Evolutionary conservation across 2,329 filamentous ascomycete species (phyloP).

Genomic region (Annulohypoxylon truncatum): DNA sequence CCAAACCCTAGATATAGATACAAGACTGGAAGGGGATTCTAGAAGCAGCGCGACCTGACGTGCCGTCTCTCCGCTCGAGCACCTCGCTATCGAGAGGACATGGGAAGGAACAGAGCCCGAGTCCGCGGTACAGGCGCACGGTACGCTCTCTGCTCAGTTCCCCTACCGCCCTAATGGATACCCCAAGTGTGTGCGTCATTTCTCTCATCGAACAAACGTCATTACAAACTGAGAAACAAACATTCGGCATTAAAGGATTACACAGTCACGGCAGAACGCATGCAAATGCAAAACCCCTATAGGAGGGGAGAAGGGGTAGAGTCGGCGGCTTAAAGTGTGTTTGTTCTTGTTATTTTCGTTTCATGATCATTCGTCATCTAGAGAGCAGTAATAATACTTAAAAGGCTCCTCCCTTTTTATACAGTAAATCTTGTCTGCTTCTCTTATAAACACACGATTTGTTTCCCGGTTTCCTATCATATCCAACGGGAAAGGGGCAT

Average conservation of each 20-base stretch:
- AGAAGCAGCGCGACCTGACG: neutral
- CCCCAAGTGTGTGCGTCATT: neutral
- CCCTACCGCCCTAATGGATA: conserved; percentile 1
- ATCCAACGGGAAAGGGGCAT: conserved; percentile 2
- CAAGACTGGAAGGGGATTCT: neutral
- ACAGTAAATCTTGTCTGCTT: conserved; percentile 8
- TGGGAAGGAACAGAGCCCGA: neutral
- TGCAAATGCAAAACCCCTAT: conserved; percentile 5
- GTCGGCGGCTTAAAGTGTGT: conserved; percentile 3
- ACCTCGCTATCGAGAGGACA: neutral
- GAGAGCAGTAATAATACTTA: conserved; percentile 6
- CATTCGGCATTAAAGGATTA: neutral
- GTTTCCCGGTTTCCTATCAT: neutral
- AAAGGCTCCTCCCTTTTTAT: neutral
- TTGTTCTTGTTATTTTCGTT: conserved; percentile 16
- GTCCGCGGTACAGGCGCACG: neutral
- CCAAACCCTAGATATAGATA: neutral
- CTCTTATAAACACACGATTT: conserved; percentile 6
- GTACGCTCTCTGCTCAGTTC: conserved; percentile 7
- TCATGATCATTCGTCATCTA: conserved; percentile 29
- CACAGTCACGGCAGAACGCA: conserved; percentile 10
- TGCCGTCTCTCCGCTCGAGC: neutral
- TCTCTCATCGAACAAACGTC: neutral
- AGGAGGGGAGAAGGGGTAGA: neutral
- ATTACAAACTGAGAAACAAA: neutral